phyloP scores from a whole-genome alignment of 805 yeast species.

The Nakazawaea ishiwadae region DNA sequence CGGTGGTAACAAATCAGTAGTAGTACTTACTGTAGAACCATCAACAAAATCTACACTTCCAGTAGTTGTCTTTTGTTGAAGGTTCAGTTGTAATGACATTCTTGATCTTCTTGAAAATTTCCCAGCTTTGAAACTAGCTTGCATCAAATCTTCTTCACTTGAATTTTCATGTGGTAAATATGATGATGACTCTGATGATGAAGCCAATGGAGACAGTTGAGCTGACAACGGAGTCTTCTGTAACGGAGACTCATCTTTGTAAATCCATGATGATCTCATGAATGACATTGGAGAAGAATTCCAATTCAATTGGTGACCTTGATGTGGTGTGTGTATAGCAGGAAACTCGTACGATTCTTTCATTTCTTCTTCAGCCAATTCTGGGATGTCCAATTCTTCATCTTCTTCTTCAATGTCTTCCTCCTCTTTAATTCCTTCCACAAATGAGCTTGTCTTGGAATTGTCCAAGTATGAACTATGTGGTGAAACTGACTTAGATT shows the following conservation, averaged over 20 bases:
- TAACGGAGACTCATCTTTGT: constrained; percentile 2
- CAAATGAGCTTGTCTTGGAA: constrained; percentile 18
- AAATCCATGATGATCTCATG: constrained; percentile 9
- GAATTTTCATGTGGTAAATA: background rate
- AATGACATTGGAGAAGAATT: constrained; percentile 4
- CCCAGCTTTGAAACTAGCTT: constrained; percentile 21
- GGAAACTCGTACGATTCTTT: background rate
- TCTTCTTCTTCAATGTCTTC: constrained; percentile 11
- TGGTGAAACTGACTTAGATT: too few relatives aligned
- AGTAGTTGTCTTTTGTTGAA: too few relatives aligned
- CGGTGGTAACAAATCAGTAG: too few relatives aligned
- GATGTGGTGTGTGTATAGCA: background rate
- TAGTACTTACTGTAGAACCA: too few relatives aligned
- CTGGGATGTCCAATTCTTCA: constrained; percentile 18
- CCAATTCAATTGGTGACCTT: too few relatives aligned
- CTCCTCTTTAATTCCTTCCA: constrained; percentile 10
- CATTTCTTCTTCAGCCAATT: constrained; percentile 10
- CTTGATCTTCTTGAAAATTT: constrained; percentile 21
- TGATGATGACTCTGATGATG: background rate
- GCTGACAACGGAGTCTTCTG: background rate
- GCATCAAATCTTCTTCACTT: constrained; percentile 5
- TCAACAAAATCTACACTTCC: too few relatives aligned
- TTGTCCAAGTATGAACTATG: constrained; percentile 1
- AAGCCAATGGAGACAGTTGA: background rate
- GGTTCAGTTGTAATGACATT: too few relatives aligned